Percentiles rank a stretch among this genome's conserved stretches.
phyloP scores from a whole-genome alignment of 2,329 filamentous ascomycete species.

The Taxawa tesnikishii region DNA sequence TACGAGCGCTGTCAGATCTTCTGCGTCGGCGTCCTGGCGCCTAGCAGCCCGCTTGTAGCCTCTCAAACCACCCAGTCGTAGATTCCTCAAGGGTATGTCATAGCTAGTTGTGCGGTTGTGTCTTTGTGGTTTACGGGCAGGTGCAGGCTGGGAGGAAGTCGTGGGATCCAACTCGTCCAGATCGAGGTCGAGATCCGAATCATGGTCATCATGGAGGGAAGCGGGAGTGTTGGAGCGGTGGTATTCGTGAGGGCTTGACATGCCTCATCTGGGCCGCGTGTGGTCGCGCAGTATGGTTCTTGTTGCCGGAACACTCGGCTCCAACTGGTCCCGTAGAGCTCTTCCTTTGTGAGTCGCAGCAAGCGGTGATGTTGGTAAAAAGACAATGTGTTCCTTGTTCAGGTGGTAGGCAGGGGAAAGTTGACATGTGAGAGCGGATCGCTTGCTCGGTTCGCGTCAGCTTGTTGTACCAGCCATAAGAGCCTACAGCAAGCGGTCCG shows the following conservation, averaged over 20 bases:
- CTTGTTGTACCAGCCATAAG: too few relatives aligned
- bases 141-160: conserved; percentile 16
- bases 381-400: too few relatives aligned
- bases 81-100: conserved; percentile 56
- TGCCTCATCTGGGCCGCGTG: conserved; percentile 26
- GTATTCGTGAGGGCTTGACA: conserved; percentile 34
- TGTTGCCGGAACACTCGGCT: too few relatives aligned
- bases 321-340: too few relatives aligned
- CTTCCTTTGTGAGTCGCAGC: too few relatives aligned
- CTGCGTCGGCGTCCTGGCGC: conserved; percentile 42
- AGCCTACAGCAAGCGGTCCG: too few relatives aligned
- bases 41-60: conserved; percentile 12
- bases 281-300: too few relatives aligned
- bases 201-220: conserved; percentile 10
- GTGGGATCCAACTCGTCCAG: conserved; percentile 65
- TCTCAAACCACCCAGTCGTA: conserved; percentile 35
- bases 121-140: conserved; percentile 20
- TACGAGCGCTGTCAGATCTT: conserved; percentile 54
- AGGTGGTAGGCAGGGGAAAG: too few relatives aligned
- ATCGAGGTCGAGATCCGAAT: conserved; percentile 67
- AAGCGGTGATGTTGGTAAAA: too few relatives aligned
- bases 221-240: conserved; percentile 22
- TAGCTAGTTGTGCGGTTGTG: conserved; percentile 18
- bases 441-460: too few relatives aligned
- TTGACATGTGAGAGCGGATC: too few relatives aligned